Percentiles rank a stretch among this genome's conserved stretches.
These are phyloP conservation scores for Taxillus chinensis DNA, from an alignment of 164 flowering plant genomes.

Conservation along the genomic window DNA sequence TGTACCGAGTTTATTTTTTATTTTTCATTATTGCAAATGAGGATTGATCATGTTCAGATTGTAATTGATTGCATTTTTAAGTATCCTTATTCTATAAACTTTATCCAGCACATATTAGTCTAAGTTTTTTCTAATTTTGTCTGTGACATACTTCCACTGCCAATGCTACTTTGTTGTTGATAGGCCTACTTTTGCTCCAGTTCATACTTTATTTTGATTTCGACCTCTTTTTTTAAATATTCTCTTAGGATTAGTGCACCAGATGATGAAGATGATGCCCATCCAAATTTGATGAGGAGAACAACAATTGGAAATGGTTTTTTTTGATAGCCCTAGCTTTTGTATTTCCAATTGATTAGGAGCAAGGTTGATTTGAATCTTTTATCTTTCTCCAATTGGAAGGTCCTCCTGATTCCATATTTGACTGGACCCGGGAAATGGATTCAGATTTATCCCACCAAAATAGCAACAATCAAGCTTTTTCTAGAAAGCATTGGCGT, in stretches of 20 bases:
- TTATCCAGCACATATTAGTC: too few relatives aligned
- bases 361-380: slow-evolving; percentile 1
- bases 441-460: slow-evolving; percentile 69
- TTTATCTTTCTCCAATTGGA: slow-evolving; percentile 13
- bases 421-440: slow-evolving; percentile 83
- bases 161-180: too few relatives aligned
- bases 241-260: slow-evolving; percentile 69
- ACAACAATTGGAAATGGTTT: slow-evolving; percentile 98
- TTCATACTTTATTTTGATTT: too few relatives aligned
- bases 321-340: slow-evolving; percentile 4
- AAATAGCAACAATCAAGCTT: slow-evolving; percentile 59
- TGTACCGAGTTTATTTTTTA: too few relatives aligned
- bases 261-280: slow-evolving; percentile 79
- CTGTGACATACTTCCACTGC: too few relatives aligned
- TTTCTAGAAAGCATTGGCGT: slow-evolving; percentile 94
- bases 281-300: slow-evolving; percentile 51
- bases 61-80: too few relatives aligned
- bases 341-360: not conserved
- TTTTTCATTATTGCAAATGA: too few relatives aligned
- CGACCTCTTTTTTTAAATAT: not conserved
- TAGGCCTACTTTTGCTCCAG: too few relatives aligned
- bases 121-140: too few relatives aligned
- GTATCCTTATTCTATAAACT: too few relatives aligned
- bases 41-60: too few relatives aligned
- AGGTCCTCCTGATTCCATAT: slow-evolving; percentile 93